Evolutionary conservation across 306 rosid genomes (phyloP), one percentile per base, ranked within the genome.

Genomic region (Glycine latifolia): DNA sequence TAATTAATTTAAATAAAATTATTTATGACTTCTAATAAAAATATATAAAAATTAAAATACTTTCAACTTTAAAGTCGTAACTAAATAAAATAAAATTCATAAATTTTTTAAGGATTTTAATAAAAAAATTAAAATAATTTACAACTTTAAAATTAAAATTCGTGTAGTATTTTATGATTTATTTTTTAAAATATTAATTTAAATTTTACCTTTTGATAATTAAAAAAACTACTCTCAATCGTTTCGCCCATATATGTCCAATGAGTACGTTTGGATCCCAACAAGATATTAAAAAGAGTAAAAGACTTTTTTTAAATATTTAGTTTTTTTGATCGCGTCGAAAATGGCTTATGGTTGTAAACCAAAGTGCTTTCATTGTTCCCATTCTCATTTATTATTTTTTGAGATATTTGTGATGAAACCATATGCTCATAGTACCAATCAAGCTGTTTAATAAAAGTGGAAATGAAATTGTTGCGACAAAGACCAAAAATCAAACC

Each of bases 401-500:
- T 72, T 50, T 47, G n/a, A 59, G 80, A 75, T 75, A 84, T 74
- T 67, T 60, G 69, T 50, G 73, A 35, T 59, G 78, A 75, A 75
- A 60, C 69, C 61, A 54, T 5, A 6, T 3, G 39, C 73, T 73
- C 59, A 67, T 60, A 5, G 73, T 74, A 79, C 72, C 78, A 83
- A 83, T 77, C 79, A 82, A 76, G 44, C 6, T 17, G 48, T 10
- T 50, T 59, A 66, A 48, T 73, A 76, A 15, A 82, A 83, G 75
- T 76, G 80, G 70, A 69, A 89, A 79, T 59, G 68, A 59, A 62
- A 31, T 75, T 71, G 76, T 84, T 31, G 46, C 33, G 31, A 20
- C n/a, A 41, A 72, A 44, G 75, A 80, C 62, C 70, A 68, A 39
- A 86, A 84, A 69, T 63, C 76, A 82, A 79, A 48, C 65, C 49